Conservation (phyloP, 2,329 filamentous ascomycete species). For the Acephala macrosclerotiorum region DNA sequence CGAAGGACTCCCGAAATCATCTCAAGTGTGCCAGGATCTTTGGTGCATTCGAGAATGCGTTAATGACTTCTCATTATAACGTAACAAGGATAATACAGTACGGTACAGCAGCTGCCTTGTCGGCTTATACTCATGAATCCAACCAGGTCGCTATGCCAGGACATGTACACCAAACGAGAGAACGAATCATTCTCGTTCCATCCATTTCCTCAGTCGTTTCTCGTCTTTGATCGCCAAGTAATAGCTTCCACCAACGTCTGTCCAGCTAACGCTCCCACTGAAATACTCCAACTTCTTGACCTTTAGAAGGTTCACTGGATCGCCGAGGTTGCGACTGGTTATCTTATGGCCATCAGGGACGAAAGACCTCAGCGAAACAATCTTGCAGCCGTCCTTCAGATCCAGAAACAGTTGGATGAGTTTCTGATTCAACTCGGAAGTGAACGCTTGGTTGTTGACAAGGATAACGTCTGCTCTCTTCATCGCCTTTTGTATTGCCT, state of each 20-base stretch:
- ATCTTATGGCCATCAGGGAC: slow-evolving; percentile 82
- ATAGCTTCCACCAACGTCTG: slow-evolving; percentile 81
- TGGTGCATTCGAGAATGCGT: too few species aligned
- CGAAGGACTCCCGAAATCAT: too few species aligned
- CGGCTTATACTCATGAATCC: background rate
- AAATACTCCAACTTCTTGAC: slow-evolving; percentile 76
- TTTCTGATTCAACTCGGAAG: slow-evolving; percentile 82
- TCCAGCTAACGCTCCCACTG: slow-evolving; percentile 85
- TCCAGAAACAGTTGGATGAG: slow-evolving; percentile 92
- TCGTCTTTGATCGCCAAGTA: slow-evolving; percentile 79
- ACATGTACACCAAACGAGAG: background rate
- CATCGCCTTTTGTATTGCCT: slow-evolving; percentile 74
- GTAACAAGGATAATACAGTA: background rate
- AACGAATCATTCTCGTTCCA: background rate
- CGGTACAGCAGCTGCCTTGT: background rate
- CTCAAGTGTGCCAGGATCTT: too few species aligned
- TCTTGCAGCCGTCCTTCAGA: slow-evolving; percentile 86
- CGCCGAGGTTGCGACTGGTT: slow-evolving; percentile 73
- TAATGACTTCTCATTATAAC: background rate
- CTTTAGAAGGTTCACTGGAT: slow-evolving; percentile 83
- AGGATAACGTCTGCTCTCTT: slow-evolving; percentile 92
- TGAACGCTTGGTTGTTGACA: slow-evolving; percentile 98
- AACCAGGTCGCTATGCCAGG: background rate
- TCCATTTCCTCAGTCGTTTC: slow-evolving; percentile 22
- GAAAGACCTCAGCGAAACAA: slow-evolving; percentile 93